phyloP scores from a whole-genome alignment of 2,329 filamentous ascomycete genomes.

The Pyrenochaeta sp. region DNA sequence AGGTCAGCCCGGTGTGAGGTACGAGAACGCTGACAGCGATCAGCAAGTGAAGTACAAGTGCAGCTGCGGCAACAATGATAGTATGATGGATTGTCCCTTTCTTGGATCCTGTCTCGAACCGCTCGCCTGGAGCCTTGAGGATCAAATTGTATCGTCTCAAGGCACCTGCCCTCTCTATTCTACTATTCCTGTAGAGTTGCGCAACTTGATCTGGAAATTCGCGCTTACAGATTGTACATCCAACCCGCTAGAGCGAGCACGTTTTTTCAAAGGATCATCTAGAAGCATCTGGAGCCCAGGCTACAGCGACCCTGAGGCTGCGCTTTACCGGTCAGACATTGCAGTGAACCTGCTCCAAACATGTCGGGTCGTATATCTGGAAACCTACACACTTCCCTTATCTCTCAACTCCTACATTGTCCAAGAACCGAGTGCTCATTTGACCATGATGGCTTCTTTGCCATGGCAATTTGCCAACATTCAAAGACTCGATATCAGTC shows the following conservation, averaged over 20 bases:
- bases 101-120: slow-evolving; percentile 38
- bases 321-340: slow-evolving; percentile 5
- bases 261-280: neutral
- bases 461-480: slow-evolving; percentile 28
- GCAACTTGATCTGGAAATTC: slow-evolving; percentile 25
- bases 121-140: slow-evolving; percentile 24
- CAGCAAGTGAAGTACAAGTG: slow-evolving; percentile 14
- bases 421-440: neutral
- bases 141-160: slow-evolving; percentile 7
- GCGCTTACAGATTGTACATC: slow-evolving; percentile 17
- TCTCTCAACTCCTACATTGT: slow-evolving; percentile 15
- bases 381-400: slow-evolving; percentile 25
- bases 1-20: neutral
- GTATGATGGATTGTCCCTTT: neutral
- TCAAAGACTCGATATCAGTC: slow-evolving; percentile 20
- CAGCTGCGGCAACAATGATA: slow-evolving; percentile 7
- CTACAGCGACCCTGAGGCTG: neutral
- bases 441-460: neutral
- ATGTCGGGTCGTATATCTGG: slow-evolving; percentile 31
- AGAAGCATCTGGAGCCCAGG: neutral
- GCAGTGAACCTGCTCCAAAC: slow-evolving; percentile 22
- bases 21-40: neutral
- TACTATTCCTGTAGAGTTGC: slow-evolving; percentile 22
- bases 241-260: slow-evolving; percentile 5
- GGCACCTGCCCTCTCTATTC: slow-evolving; percentile 17